These are phyloP conservation scores for Kuraishia floccosa DNA, from an alignment of 805 yeast species.

Conservation along the genomic window DNA sequence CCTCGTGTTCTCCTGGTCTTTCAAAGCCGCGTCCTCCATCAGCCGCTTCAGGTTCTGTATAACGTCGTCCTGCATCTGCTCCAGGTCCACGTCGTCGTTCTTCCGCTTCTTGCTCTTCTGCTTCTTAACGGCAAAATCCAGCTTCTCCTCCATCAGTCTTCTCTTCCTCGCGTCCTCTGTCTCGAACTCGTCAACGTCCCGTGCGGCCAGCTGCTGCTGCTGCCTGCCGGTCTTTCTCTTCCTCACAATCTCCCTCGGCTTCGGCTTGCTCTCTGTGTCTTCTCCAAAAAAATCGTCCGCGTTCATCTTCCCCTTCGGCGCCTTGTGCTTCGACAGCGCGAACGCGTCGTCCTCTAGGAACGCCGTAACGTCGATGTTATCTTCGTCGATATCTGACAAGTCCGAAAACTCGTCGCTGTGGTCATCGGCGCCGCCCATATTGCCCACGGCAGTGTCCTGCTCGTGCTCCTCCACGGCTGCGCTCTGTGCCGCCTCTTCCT, in stretches of 20 bases:
- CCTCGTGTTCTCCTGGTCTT: constrained; percentile 47
- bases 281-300: constrained; percentile 15
- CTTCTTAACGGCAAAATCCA: constrained; percentile 67
- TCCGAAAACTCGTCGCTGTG: constrained; percentile 14
- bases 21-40: constrained; percentile 82
- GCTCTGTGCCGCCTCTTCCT: constrained; percentile 2
- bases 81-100: constrained; percentile 87
- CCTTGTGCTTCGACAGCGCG: constrained; percentile 1
- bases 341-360: constrained; percentile 2
- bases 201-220: constrained; percentile 27
- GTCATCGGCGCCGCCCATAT: neutral
- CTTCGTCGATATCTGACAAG: constrained; percentile 26
- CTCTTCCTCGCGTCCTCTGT: constrained; percentile 37
- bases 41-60: constrained; percentile 72
- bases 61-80: constrained; percentile 88
- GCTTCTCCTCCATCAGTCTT: constrained; percentile 67
- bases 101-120: constrained; percentile 49
- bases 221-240: constrained; percentile 10
- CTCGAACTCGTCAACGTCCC: neutral
- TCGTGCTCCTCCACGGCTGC: too few relatives aligned
- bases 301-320: neutral
- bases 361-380: constrained; percentile 12
- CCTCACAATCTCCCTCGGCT: constrained; percentile 13
- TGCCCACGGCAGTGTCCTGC: too few relatives aligned
- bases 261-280: constrained; percentile 1